phyloP scores from a whole-genome alignment of 1,139 yeast genomes.

The Sugiyamaella castrensis region DNA sequence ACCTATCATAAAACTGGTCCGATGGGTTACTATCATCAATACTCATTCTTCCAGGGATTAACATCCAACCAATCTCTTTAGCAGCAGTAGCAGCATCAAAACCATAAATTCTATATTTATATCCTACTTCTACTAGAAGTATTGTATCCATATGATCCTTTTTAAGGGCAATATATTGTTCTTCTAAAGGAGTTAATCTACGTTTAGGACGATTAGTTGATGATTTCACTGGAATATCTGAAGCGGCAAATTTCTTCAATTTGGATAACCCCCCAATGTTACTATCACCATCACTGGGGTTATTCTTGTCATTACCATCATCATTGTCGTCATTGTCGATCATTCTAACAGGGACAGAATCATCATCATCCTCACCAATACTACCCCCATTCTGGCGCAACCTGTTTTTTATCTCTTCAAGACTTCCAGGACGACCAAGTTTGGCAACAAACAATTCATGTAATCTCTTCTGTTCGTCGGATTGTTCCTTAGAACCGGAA shows the following conservation, averaged over 20 bases:
- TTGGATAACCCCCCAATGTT: not conserved
- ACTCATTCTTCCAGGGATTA: slow-evolving; percentile 61
- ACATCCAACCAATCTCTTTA: slow-evolving; percentile 62
- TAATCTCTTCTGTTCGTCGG: slow-evolving; percentile 4
- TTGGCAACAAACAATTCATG: slow-evolving; percentile 20
- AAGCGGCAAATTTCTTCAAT: slow-evolving; percentile 1
- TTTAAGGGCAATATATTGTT: slow-evolving; percentile 69
- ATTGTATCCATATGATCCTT: slow-evolving; percentile 58
- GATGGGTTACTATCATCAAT: slow-evolving; percentile 45
- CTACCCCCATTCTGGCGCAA: slow-evolving; percentile 9
- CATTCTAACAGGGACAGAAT: too few species aligned
- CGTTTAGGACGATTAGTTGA: slow-evolving; percentile 22
- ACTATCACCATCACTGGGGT: slow-evolving; percentile 8
- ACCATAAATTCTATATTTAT: slow-evolving; percentile 83
- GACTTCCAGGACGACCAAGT: slow-evolving; percentile 24
- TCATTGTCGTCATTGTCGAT: slow-evolving; percentile 5
- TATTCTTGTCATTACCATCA: slow-evolving; percentile 1
- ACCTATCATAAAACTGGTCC: slow-evolving; percentile 48
- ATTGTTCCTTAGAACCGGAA: not conserved
- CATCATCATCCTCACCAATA: slow-evolving; percentile 3
- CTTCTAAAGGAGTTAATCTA: slow-evolving; percentile 69
- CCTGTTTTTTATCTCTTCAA: slow-evolving; percentile 19
- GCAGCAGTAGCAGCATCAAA: slow-evolving; percentile 73
- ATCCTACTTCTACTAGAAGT: slow-evolving; percentile 83
- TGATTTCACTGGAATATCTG: not conserved